Evolutionary conservation across 2,329 filamentous ascomycete species (phyloP), one percentile per base, ranked within the genome.

Genomic region (Hypoxylon rubiginosum): DNA sequence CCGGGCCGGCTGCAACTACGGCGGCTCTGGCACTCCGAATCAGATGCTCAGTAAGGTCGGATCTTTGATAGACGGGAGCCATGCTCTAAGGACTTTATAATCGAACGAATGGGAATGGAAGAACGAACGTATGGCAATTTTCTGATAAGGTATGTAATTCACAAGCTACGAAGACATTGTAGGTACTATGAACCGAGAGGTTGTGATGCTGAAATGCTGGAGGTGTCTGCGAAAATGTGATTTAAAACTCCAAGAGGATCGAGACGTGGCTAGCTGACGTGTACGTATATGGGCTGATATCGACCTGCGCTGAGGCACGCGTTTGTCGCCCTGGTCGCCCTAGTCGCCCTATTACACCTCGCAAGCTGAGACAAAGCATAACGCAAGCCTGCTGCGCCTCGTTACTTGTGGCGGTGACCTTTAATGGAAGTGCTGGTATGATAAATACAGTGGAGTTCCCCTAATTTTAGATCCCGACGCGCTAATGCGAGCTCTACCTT

Each of bases 21-120:
- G 73, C 72, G 21, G 73, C 72, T 61, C 70, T 73, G 34, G 69
- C 69, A 60, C 59, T 71, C 46, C 72, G 72, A 62, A 75, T 52
- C 34, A 75, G 52, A 57, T 71, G 64, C 1, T 68, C 66, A 64
- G 72, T 65, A 54, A 74, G 60, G 32, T 66, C 71, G 64, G 69
- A 43, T 30, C 55, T 68, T 24, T 71, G 59, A 45, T 58, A 45
- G 45, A 75, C 59, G 58, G 75, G 75, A 55, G 74, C 73, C 75
- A 76, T 76, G 19, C 41, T 65, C 10, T 4, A 24, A 24, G 21
- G 21, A 24, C 21, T 24, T 36, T 50, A 19, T 24, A 21, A 28
- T 43, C 15, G 41, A 67, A 53, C 41, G 64, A 67, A 39, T 13
- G 49, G 54, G 41, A 7, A 7, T 46, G 53, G 45, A 8, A 56